Evolutionary conservation across 192 early-diverging fungal genomes (phyloP).

Genomic region (Gamsiella multidivaricata): DNA sequence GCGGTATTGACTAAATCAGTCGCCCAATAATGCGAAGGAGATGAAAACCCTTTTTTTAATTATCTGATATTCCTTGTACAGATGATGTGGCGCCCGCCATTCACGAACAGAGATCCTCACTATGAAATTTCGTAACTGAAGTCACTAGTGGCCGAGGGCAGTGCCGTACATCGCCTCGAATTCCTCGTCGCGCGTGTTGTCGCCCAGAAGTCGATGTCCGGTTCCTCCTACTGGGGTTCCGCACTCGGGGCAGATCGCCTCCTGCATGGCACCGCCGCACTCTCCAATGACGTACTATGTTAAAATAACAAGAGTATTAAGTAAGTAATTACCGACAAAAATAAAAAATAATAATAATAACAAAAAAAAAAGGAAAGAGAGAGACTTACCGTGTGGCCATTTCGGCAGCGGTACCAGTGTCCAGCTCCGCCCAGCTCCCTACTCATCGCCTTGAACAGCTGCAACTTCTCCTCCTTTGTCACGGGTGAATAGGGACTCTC

Average conservation of each 20-base stretch:
- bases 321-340: not conserved
- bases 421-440: slow-evolving; percentile 29
- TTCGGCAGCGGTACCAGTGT: slow-evolving; percentile 62
- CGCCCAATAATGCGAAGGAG: too few relatives aligned
- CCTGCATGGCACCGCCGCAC: slow-evolving; percentile 56
- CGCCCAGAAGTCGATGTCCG: slow-evolving; percentile 16
- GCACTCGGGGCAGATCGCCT: slow-evolving; percentile 53
- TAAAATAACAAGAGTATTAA: not conserved
- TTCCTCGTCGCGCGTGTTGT: slow-evolving; percentile 12
- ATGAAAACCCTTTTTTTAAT: too few relatives aligned
- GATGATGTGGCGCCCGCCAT: too few relatives aligned
- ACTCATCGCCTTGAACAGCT: slow-evolving; percentile 44
- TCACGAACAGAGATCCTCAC: too few relatives aligned
- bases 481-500: slow-evolving; percentile 2
- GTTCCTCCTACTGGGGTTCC: slow-evolving; percentile 50
- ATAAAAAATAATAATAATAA: not conserved
- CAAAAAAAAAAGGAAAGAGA: not conserved
- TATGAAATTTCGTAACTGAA: too few relatives aligned
- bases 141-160: too few relatives aligned
- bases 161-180: slow-evolving; percentile 18
- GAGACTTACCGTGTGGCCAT: slow-evolving; percentile 54
- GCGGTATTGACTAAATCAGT: too few relatives aligned
- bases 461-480: slow-evolving; percentile 37
- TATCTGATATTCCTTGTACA: too few relatives aligned
- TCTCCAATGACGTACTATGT: slow-evolving; percentile 50